Percentiles rank a stretch among this genome's conserved stretches.
phyloP scores from a whole-genome alignment of 495 filamentous ascomycete genomes.

The Aspergillus mulundensis region DNA sequence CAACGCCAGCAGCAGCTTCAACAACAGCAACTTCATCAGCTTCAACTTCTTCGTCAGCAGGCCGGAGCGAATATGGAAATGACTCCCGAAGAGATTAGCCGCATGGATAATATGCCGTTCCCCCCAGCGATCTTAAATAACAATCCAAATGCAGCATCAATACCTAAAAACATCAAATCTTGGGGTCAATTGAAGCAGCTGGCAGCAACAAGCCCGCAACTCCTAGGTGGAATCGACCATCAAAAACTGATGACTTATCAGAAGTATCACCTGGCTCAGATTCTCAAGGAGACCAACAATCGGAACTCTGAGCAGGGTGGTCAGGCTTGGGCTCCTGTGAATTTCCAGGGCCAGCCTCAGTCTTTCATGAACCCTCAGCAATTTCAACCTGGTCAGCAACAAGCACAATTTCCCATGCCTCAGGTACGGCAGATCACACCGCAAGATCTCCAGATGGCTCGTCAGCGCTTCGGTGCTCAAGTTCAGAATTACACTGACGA shows the following conservation, averaged over 20 bases:
- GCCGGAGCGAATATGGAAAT: conserved; percentile 37
- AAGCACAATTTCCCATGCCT: conserved; percentile 23
- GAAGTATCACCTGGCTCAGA: conserved; percentile 48
- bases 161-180: conserved; percentile 60
- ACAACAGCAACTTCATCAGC: conserved; percentile 27
- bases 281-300: conserved; percentile 23
- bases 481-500: conserved; percentile 48
- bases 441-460: conserved; percentile 45
- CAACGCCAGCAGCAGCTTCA: conserved; percentile 35
- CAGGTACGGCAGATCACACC: conserved; percentile 36
- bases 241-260: conserved; percentile 50
- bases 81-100: conserved; percentile 38
- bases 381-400: conserved; percentile 27
- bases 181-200: conserved; percentile 72
- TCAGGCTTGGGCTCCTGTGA: conserved; percentile 24
- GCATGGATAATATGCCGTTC: conserved; percentile 46
- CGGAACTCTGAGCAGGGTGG: conserved; percentile 22
- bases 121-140: conserved; percentile 37
- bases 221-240: conserved; percentile 35
- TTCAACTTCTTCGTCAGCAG: conserved; percentile 38
- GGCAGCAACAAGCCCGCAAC: conserved; percentile 47
- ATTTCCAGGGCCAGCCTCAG: conserved; percentile 25
- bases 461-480: conserved; percentile 35
- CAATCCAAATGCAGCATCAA: conserved; percentile 28
- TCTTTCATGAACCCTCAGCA: conserved; percentile 39